Evolutionary conservation across 805 yeast species (phyloP), one percentile per base, ranked within the genome.

Genomic region (Candida adriatica): DNA sequence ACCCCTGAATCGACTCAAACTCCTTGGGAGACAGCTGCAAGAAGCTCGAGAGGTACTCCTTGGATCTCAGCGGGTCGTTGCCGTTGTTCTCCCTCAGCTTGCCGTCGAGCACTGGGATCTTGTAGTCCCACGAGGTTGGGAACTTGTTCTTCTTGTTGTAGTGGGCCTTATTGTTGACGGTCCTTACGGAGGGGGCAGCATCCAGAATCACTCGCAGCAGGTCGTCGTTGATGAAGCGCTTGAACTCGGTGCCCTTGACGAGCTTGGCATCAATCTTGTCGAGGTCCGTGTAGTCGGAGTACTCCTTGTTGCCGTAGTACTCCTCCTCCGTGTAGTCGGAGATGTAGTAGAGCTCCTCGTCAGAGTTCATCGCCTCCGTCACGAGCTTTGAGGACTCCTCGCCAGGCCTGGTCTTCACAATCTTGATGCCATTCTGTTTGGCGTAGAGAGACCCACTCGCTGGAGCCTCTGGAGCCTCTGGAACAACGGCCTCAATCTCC

Each of bases 41-140:
- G 24, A 37, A 51, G 2, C 42, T 34, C 5, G 37, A 24, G 1
- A 51, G 32, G 24, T 42, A 51, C 8, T 48, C 35, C 20, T 51
- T 49, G 1, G 48, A 24, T 28, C 56, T 37, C 2, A 51, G 30
- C 15, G 51, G 51, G 14, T 51, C 55, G 15, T 24, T 35, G 6
- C 31, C 36, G 13, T 34, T 39, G 30, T 45, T 47, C 30, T 51
- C 56, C 21, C 53, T 30, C 4, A 45, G 30, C 29, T 46, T 49
- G 4, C 56, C 56, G 7, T 37, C 35, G 3, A 38, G 13, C 3
- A 48, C 49, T 1, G 56, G 56, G 14, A 51, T 33, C 24, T 43
- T 51, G 8, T 17, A 13, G 16, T 40, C 45, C 37, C 42, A 31
- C 1, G 47, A 34, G 1, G 24, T 31, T n/a, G 16, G 29, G 25